phyloP scores from a whole-genome alignment of 2,329 filamentous ascomycete genomes.

The Diaporthe sp. region DNA sequence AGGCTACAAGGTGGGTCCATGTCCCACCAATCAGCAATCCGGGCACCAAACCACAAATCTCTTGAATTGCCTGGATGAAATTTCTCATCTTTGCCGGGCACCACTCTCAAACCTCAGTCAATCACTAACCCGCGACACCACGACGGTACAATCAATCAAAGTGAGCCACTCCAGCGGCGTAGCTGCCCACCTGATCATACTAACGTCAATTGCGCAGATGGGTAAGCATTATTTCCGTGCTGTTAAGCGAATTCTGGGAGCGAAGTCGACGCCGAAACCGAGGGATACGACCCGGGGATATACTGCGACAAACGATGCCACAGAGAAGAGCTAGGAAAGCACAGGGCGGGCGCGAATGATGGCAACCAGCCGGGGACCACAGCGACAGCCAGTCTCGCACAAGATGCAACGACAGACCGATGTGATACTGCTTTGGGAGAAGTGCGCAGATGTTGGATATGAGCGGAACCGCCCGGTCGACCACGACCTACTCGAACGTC shows the following conservation, averaged over 20 bases:
- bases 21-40: conserved; percentile 30
- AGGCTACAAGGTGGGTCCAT: conserved; percentile 35
- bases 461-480: background rate
- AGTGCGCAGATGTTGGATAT: background rate
- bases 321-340: background rate
- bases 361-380: background rate
- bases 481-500: background rate
- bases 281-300: background rate
- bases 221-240: conserved; percentile 60
- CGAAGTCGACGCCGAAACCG: conserved; percentile 25
- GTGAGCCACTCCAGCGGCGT: conserved; percentile 32
- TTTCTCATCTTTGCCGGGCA: conserved; percentile 30
- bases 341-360: background rate
- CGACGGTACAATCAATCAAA: conserved; percentile 44
- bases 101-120: conserved; percentile 23
- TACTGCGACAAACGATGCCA: background rate
- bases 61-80: conserved; percentile 32
- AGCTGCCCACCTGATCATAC: conserved; percentile 38
- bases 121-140: conserved; percentile 39
- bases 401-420: background rate
- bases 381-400: background rate
- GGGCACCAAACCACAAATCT: conserved; percentile 34
- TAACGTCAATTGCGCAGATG: conserved; percentile 62
- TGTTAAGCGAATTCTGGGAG: conserved; percentile 21
- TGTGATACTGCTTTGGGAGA: background rate